Conservation (phyloP, 345 rosid genomes). For the Odontarrhena argentea region DNA sequence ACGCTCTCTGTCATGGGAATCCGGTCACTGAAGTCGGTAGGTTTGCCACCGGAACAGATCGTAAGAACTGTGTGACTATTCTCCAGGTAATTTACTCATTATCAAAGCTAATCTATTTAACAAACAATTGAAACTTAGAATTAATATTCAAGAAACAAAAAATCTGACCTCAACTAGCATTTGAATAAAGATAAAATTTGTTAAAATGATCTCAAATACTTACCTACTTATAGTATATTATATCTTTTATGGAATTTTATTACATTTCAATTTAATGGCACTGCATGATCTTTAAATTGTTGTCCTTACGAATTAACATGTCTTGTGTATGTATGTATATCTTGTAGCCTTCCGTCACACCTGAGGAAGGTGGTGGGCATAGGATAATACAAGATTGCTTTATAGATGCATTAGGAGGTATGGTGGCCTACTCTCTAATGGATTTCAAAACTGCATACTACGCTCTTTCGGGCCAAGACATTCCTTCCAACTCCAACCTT, state of each 20-base stretch:
- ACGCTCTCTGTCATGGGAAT: conserved; percentile 57
- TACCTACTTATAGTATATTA: too few relatives aligned
- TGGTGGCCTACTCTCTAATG: conserved; percentile 65
- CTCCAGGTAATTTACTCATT: conserved; percentile 48
- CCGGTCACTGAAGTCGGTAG: conserved; percentile 50
- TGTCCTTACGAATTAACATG: neutral
- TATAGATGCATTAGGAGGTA: conserved; percentile 52
- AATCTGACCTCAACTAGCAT: too few relatives aligned
- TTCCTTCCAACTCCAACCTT: conserved; percentile 36
- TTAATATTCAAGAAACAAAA: too few relatives aligned
- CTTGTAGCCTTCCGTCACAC: conserved; percentile 11
- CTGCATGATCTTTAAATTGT: too few relatives aligned
- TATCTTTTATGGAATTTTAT: too few relatives aligned
- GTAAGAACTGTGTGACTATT: conserved; percentile 51
- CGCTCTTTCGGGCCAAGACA: conserved; percentile 47
- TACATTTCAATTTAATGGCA: too few relatives aligned
- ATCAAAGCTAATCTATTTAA: neutral
- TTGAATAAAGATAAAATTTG: too few relatives aligned
- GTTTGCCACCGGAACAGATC: conserved; percentile 49
- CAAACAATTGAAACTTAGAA: too few relatives aligned
- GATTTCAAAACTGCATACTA: conserved; percentile 44
- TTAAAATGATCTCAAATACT: too few relatives aligned
- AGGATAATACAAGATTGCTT: conserved; percentile 65
- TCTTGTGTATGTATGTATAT: neutral
- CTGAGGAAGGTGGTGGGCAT: conserved; percentile 30